These are phyloP conservation scores for Sphagnurus paluster DNA, from an alignment of 1,284 basidiomycete species.

Conservation along the genomic window DNA sequence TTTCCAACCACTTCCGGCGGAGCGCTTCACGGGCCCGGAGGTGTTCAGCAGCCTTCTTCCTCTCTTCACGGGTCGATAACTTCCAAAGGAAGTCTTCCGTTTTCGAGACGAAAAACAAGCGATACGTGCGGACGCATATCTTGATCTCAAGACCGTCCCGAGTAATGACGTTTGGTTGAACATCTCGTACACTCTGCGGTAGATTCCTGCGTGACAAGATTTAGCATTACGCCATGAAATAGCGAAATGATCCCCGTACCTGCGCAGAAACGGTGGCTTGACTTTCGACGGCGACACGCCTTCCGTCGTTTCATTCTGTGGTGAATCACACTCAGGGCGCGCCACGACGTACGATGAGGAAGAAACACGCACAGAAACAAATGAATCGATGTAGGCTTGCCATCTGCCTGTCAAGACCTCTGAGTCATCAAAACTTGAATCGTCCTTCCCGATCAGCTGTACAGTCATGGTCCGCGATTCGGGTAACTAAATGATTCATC, in stretches of 20 bases:
- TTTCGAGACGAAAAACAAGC: conserved; percentile 78
- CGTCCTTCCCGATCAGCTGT: conserved; percentile 89
- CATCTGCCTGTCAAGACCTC: conserved; percentile 82
- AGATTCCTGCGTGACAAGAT: conserved; percentile 40
- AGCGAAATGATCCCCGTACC: conserved; percentile 41
- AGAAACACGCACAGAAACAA: conserved; percentile 64
- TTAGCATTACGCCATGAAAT: not conserved
- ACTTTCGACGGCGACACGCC: conserved; percentile 53
- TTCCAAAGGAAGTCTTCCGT: conserved; percentile 70
- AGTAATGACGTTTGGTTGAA: conserved; percentile 46
- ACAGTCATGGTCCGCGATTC: conserved; percentile 74
- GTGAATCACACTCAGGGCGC: conserved; percentile 4
- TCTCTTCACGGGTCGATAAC: conserved; percentile 36
- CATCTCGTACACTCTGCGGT: conserved; percentile 33
- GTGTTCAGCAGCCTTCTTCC: conserved; percentile 25
- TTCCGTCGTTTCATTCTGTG: conserved; percentile 53
- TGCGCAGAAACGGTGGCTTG: conserved; percentile 72
- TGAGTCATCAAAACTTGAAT: conserved; percentile 84
- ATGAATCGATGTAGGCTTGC: conserved; percentile 91
- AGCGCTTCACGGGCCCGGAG: conserved; percentile 29
- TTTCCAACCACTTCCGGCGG: conserved; percentile 26
- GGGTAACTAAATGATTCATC: conserved; percentile 51
- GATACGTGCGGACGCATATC: conserved; percentile 83
- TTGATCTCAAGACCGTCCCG: conserved; percentile 75
- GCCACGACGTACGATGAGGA: conserved; percentile 3